Evolutionary conservation across 148 eudicot species (phyloP), one percentile per base, ranked within the genome.

Genomic region (Dysphania ambrosioides): DNA sequence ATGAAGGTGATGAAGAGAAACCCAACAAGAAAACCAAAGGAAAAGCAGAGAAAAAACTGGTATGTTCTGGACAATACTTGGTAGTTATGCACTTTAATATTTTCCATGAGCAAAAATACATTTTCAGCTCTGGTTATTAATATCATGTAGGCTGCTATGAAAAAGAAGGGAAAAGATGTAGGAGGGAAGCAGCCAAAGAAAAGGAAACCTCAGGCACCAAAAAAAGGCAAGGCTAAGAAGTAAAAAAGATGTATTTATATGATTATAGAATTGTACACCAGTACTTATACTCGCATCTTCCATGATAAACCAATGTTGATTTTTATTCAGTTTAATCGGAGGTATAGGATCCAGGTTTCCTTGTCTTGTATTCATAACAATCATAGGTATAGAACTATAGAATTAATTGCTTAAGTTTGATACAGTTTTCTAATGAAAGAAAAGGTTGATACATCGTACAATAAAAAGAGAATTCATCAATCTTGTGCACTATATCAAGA

Each of bases 161-260:
- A 74, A 68, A 94, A 90, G 80, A 90, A 88, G 82, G 88, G 84
- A 44, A 94, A 88, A 78, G 76, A 87, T 30, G 77, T 86, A 57
- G 89, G 76, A 76, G 83, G 77, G 60, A 91, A 89, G 86, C 86
- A 78, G 57, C 74, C 83, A 38, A 94, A 85, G 85, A 94, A 91
- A 79, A 85, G 81, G 85, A 94, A 91, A 83, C 70, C 92, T 80
- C 92, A 81, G 66, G 89, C 84, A 64, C 68, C 88, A 8, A 89
- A 91, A 85, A 94, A 91, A 83, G 79, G 90, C 82, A 94, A 87
- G 86, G 64, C 78, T 38, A 93, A 85, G 87, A 94, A 91, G 86
- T 94, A 80, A 88, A 83, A 41, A 8, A 72, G 79, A 66, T 66
- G 3, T 11, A 12, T 19, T 75, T 67, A 41, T 55, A 59, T 30